Base-by-base conservation (phyloP, 2,329 filamentous ascomycete species). In the Fusarium ramigenum region DNA sequence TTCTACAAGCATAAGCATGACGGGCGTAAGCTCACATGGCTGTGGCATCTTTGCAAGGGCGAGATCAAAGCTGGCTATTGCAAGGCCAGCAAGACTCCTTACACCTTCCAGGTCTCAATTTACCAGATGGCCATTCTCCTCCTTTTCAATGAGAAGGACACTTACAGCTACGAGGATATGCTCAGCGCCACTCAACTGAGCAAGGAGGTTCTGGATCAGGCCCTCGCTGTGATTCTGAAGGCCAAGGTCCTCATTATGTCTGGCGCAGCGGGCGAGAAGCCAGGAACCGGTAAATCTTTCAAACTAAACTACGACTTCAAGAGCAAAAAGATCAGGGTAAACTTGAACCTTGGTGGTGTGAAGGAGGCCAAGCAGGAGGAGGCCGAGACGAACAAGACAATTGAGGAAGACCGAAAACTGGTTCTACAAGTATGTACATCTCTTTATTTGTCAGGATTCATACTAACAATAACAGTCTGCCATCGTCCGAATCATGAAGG, bases 401-500 rank as follows among this genome's bases (percentile, higher is more conserved):
- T 99, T 77, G 96, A 99, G 85, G 96, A 99, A 84, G 96, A 99
- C 82, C 90, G 96, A 70, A 98, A 98, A 84, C 87, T 99, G 69
- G 89, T 99, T 66, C 93, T 98, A 81, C 96, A 99, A 92, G 96
- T 97, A 89, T 83, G 92, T 63, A n/a, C 15, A 21, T 12, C 60
- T 39, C 10, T 47, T 15, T 46, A n/a, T 39, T 32, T 21, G 19
- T 23, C 18, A 49, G 7, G 23, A 21, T 14, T 30, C 34, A 30
- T 56, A 39, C 79, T 82, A 77, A 83, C 73, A 39, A 12, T 36
- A 16, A 52, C 46, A 99, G 96, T 98, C 96, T 71, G 95, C 96
- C 30, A 98, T 99, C 82, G 96, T 99, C 64, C 94, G 96, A 79
- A 98, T 99, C 86, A 99, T 99, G 96, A 99, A 99, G 87, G 97